Evolutionary conservation across 129 eudicot genomes (phyloP), one percentile per base, ranked within the genome.

Genomic region (Calendula officinalis): DNA sequence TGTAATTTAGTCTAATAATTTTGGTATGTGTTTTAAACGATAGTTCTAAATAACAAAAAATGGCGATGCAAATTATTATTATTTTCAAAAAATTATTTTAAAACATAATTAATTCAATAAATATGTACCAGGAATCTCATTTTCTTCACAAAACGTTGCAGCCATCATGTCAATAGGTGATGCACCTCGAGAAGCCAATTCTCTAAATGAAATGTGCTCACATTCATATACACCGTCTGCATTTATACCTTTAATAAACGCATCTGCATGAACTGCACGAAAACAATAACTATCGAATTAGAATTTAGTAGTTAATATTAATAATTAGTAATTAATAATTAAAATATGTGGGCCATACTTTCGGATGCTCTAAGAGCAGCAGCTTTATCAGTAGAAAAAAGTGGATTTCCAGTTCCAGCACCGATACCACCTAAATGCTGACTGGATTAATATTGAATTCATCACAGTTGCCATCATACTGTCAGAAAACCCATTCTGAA

Each of bases 351-450:
- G 59, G 40, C 43, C 79, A 15, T 81, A 88, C 98, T 80, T 64
- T 88, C 98, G 4, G 91, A 85, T 60, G 98, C 98, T 85, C 98
- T 78, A 74, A 88, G 84, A 61, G 95, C 98, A 36, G 98, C 98
- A 12, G 89, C 88, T 56, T 90, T 85, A 72, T 92, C 98, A 4
- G 98, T 92, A 16, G 96, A 88, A 52, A 92, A 92, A 60, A 88
- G 95, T 36, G 95, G 91, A 71, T 85, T 92, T 70, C 95, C 98
- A 6, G 95, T 78, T 61, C 91, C 98, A 69, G 88, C 96, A 64
- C 89, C 88, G 79, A 92, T 72, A 57, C 98, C 96, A 68, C 98
- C 96, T 77, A 92, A 92, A 61, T n/a, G 96, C 86, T 55, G 96
- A 92, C 69, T 88, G 96, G 71, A 92, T 72, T 62, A 88, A 68